Evolutionary conservation across 2,329 filamentous ascomycete genomes (phyloP).

Genomic region (Trichophyton verrucosum): DNA sequence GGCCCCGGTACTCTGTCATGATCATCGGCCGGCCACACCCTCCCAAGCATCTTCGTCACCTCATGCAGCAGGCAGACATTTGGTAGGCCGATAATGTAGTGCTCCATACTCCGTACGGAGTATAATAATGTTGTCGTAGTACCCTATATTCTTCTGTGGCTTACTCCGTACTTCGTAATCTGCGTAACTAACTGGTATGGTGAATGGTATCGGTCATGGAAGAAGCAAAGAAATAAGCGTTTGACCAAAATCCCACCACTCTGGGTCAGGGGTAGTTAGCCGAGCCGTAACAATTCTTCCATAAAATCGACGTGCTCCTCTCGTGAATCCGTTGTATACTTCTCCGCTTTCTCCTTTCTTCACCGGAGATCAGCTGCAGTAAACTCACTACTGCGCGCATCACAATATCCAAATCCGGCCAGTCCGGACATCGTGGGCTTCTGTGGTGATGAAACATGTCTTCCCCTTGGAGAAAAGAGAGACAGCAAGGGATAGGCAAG

Average conservation of each 20-base stretch:
- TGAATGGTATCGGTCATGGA: not conserved
- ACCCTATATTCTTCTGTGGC: not conserved
- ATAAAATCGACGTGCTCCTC: not conserved
- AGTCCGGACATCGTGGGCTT: not conserved
- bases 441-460: not conserved
- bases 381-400: not conserved
- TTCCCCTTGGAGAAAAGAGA: not conserved
- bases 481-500: not conserved
- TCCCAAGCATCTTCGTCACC: not conserved
- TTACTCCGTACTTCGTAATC: not conserved
- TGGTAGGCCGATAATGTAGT: not conserved
- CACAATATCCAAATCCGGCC: not conserved
- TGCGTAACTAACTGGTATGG: not conserved
- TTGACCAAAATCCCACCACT: conserved; percentile 2
- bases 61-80: not conserved
- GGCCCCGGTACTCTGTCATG: not conserved
- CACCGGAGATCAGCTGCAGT: not conserved
- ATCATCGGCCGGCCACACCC: too few species aligned
- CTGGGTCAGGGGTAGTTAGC: conserved; percentile 3
- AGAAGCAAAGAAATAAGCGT: conserved; percentile 4
- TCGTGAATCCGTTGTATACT: not conserved
- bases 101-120: too few species aligned
- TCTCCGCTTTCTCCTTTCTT: not conserved
- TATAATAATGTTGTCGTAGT: not conserved
- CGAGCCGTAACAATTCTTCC: not conserved